Base-by-base conservation (phyloP, 116 monocot species). In the Phalaenopsis hybrid region DNA sequence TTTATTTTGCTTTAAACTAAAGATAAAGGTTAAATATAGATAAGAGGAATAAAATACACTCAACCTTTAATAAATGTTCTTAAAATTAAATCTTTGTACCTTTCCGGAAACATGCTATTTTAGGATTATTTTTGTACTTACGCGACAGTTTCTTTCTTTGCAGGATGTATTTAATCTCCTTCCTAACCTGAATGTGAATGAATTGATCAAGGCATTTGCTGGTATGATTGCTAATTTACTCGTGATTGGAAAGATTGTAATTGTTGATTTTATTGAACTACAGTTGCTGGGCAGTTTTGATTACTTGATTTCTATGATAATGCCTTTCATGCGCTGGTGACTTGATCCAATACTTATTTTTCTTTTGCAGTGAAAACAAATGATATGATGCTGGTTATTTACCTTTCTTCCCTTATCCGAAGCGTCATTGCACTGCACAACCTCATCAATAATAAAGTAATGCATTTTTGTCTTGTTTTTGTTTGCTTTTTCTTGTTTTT, bases 111-210 rank as follows among this genome's bases (percentile, higher is more conserved):
- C 46, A 75, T 46, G 6, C 75, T 72, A 67, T 67, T 72, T 25
- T 25, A 7, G 16, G 5, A 17, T 72, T 72, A 16, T 37, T 72
- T 44, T 75, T 75, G n/a, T 21, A 46, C 18, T 75, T 20, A 46
- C 8, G 21, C 21, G 23, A 75, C n/a, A 8, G 20, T 46, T 18
- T 45, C 79, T 83, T 12, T 51, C 76, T 50, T 85, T 85, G 46
- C 95, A 98, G 98, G 95, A 98, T 86, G 92, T 98, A 37, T 98
- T 98, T 78, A 98, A 98, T 92, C 85, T 98, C 55, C 93, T 98
- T 70, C 98, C 98, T 23, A 98, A 98, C 80, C 89, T 98, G 17
- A 98, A 98, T 79, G 95, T 98, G 65, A 98, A 79, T 75, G 98
- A 98, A 84, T 83, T 98, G 49, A 89, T 98, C 78, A 95, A 98